These are phyloP conservation scores for Paradendryphiella salina DNA, from an alignment of 2,329 filamentous ascomycete genomes.

Conservation along the genomic window DNA sequence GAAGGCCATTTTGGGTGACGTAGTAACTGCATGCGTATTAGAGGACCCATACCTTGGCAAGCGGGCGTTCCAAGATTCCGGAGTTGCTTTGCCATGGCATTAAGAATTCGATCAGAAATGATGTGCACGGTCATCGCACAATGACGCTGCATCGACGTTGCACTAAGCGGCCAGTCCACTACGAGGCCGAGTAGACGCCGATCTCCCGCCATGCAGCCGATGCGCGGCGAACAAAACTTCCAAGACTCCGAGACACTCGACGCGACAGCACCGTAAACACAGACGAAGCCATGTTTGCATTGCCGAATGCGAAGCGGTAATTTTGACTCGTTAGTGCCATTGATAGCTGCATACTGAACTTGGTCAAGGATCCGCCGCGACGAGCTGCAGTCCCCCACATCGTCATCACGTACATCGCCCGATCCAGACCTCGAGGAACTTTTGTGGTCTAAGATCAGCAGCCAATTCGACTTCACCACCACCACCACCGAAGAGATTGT, in stretches of 20 bases:
- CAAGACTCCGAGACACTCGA: not conserved
- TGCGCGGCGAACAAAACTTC: slow-evolving; percentile 5
- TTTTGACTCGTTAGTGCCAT: not conserved
- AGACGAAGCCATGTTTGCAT: slow-evolving; percentile 26
- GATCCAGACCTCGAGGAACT: slow-evolving; percentile 39
- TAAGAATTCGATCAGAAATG: slow-evolving; percentile 1
- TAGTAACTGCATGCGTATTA: slow-evolving; percentile 12
- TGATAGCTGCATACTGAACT: slow-evolving; percentile 17
- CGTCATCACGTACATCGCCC: slow-evolving; percentile 42
- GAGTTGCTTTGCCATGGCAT: slow-evolving; percentile 1
- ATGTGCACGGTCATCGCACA: slow-evolving; percentile 1
- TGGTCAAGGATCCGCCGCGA: slow-evolving; percentile 38
- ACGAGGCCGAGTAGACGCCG: slow-evolving; percentile 3
- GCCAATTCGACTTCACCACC: slow-evolving; percentile 33
- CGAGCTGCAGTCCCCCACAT: slow-evolving; percentile 41
- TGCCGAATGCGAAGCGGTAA: slow-evolving; percentile 34
- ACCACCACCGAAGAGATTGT: slow-evolving; percentile 10
- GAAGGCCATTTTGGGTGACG: slow-evolving; percentile 1
- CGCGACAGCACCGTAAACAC: not conserved
- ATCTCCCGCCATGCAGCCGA: slow-evolving; percentile 14
- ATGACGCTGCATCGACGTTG: slow-evolving; percentile 4
- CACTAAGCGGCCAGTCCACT: not conserved
- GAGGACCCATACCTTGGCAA: slow-evolving; percentile 8
- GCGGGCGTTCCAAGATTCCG: slow-evolving; percentile 1
- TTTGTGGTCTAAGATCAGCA: slow-evolving; percentile 30